Base-by-base conservation (phyloP, 148 eudicot species). In the Heliamphora exappendiculata region DNA sequence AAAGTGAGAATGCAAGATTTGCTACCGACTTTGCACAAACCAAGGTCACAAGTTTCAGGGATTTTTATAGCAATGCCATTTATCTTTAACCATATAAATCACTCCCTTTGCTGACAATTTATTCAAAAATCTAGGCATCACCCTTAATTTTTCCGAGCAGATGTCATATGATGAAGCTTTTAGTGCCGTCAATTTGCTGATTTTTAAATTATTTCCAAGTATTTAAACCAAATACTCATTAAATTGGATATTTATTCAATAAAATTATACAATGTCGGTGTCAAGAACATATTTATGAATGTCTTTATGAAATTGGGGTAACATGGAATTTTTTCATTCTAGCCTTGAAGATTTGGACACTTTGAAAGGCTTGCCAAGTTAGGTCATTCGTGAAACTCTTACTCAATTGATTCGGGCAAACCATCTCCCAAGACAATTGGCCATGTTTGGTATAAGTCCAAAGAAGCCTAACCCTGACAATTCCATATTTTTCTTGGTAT, bases 331-430 rank as follows among this genome's bases (percentile, higher is more conserved):
- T 47, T 47, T 8, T 47, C 50, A 47, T 14, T 47, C 50, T 47
- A 47, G 50, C 50, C 2, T 47, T 47, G 3, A 47, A 47, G 50
- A 9, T 20, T 65, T 65, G 69, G 47, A 7, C n/a, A 5, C 69
- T 65, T 65, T 37, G 45, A 33, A 65, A 36, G 69, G 69, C 28
- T 37, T 65, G 69, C 69, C 45, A n/a, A 37, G 45, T 65, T 39
- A 16, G 12, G 28, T 65, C 45, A 37, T 65, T 65, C 69, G 20
- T 36, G 44, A 65, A 65, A 45, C 69, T 37, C 69, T 36, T n/a
- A 20, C 45, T 65, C 28, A 37, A 24, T 36, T 13, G 14, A 42
- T 13, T 17, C 9, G 26, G 0, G n/a, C 19, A 20, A 22, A 11
- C 50, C 50, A 47, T 12, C 28, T n/a, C 69, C 19, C 69, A 36